Percentiles rank a stretch among this genome's conserved stretches.
phyloP scores from a whole-genome alignment of 2,329 filamentous ascomycete species.

The Mollisia scopiformis region DNA sequence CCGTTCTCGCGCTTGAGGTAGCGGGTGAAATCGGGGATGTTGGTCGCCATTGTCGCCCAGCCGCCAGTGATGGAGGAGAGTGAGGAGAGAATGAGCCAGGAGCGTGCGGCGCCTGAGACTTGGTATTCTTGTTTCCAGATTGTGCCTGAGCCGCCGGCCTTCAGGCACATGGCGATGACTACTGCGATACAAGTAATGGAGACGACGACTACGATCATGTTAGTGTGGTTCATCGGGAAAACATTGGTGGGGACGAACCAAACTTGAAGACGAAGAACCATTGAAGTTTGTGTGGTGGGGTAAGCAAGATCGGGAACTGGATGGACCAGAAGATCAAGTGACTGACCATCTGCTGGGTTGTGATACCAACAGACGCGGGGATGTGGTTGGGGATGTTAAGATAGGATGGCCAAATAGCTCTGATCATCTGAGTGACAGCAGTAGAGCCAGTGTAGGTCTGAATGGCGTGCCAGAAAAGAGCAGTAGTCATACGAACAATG shows the following conservation, averaged over 20 bases:
- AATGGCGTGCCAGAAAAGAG: slow-evolving; percentile 36
- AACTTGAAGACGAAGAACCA: slow-evolving; percentile 57
- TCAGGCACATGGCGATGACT: slow-evolving; percentile 30
- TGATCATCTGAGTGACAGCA: slow-evolving; percentile 45
- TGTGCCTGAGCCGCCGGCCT: slow-evolving; percentile 28
- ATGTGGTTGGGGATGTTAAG: slow-evolving; percentile 54
- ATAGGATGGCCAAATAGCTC: slow-evolving; percentile 58
- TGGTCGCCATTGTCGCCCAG: slow-evolving; percentile 33
- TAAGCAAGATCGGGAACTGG: slow-evolving; percentile 47
- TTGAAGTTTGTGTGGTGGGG: slow-evolving; percentile 49
- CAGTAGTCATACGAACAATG: slow-evolving; percentile 40
- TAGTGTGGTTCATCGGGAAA: background rate
- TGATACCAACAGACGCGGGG: slow-evolving; percentile 52
- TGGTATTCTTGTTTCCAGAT: slow-evolving; percentile 31
- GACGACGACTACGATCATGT: slow-evolving; percentile 22
- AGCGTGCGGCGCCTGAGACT: slow-evolving; percentile 24
- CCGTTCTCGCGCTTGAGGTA: slow-evolving; percentile 31
- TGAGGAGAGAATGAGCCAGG: slow-evolving; percentile 32
- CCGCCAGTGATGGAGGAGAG: slow-evolving; percentile 32
- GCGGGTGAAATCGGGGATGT: slow-evolving; percentile 37
- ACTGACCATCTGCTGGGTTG: slow-evolving; percentile 55
- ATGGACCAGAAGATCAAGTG: slow-evolving; percentile 49
- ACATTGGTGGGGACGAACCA: slow-evolving; percentile 13
- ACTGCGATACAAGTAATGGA: slow-evolving; percentile 25
- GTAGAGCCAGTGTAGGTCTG: slow-evolving; percentile 35